phyloP scores from a whole-genome alignment of 192 early-diverging fungal species.

The Dimargaris verticillata region DNA sequence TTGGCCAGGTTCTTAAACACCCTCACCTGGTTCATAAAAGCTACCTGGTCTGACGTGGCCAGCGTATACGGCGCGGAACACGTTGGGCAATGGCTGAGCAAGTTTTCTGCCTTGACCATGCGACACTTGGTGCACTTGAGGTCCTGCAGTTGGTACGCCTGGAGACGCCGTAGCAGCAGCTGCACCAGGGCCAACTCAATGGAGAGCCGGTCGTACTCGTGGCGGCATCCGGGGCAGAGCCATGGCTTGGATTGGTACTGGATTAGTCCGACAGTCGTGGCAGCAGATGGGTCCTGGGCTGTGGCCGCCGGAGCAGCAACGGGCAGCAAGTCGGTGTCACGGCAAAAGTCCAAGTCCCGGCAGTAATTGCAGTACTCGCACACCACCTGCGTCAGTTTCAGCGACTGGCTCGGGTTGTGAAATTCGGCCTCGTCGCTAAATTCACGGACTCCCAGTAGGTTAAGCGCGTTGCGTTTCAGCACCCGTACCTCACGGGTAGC shows the following conservation, averaged over 20 bases:
- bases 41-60: slow-evolving; percentile 26
- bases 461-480: slow-evolving; percentile 63
- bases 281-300: slow-evolving; percentile 2
- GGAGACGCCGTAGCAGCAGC: slow-evolving; percentile 42
- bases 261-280: neutral
- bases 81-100: slow-evolving; percentile 46
- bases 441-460: slow-evolving; percentile 58
- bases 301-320: slow-evolving; percentile 16
- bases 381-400: slow-evolving; percentile 62
- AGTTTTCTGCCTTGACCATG: slow-evolving; percentile 60
- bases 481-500: slow-evolving; percentile 65
- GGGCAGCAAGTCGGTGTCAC: slow-evolving; percentile 53
- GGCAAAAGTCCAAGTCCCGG: slow-evolving; percentile 80
- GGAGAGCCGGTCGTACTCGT: slow-evolving; percentile 54
- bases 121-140: slow-evolving; percentile 65
- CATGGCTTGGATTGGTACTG: slow-evolving; percentile 28
- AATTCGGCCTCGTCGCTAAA: slow-evolving; percentile 67
- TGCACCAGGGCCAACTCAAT: slow-evolving; percentile 77
- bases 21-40: slow-evolving; percentile 35
- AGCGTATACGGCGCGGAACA: slow-evolving; percentile 51
- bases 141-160: slow-evolving; percentile 81
- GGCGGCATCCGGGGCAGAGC: slow-evolving; percentile 59
- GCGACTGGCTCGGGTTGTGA: slow-evolving; percentile 63
- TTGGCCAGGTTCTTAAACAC: slow-evolving; percentile 47
- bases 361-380: slow-evolving; percentile 77